Conservation (phyloP, 169 alveolate species). For the Cyclospora cayetanensis region DNA sequence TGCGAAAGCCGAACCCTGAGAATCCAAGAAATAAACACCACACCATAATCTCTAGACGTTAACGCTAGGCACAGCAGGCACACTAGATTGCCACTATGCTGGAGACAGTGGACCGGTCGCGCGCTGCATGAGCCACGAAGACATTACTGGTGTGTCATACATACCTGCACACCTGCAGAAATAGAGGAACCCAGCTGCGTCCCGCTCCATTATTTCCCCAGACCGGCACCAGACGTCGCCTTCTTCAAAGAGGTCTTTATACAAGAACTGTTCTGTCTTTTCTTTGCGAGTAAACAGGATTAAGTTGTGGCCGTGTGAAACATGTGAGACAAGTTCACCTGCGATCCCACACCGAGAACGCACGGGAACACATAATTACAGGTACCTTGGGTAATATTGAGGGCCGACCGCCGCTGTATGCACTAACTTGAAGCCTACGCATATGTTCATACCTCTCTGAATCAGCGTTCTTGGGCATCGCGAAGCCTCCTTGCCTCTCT, state of each 20-base stretch:
- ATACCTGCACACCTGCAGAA: constrained; percentile 21
- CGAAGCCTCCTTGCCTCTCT: constrained; percentile 32
- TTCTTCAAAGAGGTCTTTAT: constrained; percentile 9
- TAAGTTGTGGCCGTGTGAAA: neutral
- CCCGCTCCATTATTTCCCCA: constrained; percentile 25
- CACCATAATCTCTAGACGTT: neutral
- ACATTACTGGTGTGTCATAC: too few relatives aligned
- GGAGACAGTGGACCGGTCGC: too few relatives aligned
- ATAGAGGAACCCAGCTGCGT: constrained; percentile 56
- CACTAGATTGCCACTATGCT: too few relatives aligned
- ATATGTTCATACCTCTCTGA: constrained; percentile 8
- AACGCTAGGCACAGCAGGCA: too few relatives aligned
- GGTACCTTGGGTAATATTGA: neutral
- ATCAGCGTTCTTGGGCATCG: neutral
- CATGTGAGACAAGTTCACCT: constrained; percentile 47
- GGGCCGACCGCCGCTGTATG: neutral
- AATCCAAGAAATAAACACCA: neutral
- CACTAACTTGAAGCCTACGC: neutral
- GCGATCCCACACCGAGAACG: too few relatives aligned
- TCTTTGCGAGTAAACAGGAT: constrained; percentile 23
- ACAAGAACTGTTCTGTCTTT: constrained; percentile 25
- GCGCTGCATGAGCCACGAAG: too few relatives aligned
- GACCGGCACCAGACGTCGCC: constrained; percentile 59
- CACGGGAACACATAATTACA: neutral
- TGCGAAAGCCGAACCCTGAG: constrained; percentile 34